A percentile compares a stretch with the other conserved stretches of the same genome.
Conservation (phyloP, 352 stramenopile genomes). For the Pythium insidiosum region DNA sequence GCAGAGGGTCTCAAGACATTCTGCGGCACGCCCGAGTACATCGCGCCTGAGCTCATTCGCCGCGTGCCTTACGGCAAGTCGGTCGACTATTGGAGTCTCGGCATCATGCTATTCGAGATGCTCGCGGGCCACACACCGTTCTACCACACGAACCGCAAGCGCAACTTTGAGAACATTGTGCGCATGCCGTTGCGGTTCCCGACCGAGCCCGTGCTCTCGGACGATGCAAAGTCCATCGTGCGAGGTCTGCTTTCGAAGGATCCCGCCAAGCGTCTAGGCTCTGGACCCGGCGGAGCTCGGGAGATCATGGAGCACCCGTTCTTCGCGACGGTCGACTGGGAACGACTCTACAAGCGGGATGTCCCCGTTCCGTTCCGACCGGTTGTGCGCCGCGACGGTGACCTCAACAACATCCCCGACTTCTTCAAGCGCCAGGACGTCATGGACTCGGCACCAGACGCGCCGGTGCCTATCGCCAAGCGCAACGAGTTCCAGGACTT, state of each 20-base stretch:
- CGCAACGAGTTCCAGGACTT: slow-evolving; percentile 72
- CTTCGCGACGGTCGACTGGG: slow-evolving; percentile 70
- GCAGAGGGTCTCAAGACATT: slow-evolving; percentile 70
- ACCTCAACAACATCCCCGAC: slow-evolving; percentile 70
- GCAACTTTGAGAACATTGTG: slow-evolving; percentile 87
- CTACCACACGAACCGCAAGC: slow-evolving; percentile 67
- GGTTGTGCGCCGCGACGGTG: slow-evolving; percentile 57
- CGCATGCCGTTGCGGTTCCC: slow-evolving; percentile 66
- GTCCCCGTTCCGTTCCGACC: slow-evolving; percentile 56
- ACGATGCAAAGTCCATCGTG: slow-evolving; percentile 68
- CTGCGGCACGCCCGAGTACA: slow-evolving; percentile 82
- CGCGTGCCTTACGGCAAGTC: slow-evolving; percentile 63
- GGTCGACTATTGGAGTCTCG: slow-evolving; percentile 87
- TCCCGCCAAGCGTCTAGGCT: slow-evolving; percentile 66
- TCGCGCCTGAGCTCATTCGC: slow-evolving; percentile 73
- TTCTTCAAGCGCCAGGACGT: slow-evolving; percentile 81
- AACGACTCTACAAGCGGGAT: slow-evolving; percentile 71
- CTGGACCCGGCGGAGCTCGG: slow-evolving; percentile 45
- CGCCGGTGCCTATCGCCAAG: slow-evolving; percentile 46
- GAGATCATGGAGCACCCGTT: slow-evolving; percentile 86
- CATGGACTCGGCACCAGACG: slow-evolving; percentile 48
- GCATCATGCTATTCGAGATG: slow-evolving; percentile 84
- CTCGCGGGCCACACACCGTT: slow-evolving; percentile 73
- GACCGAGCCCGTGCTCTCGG: slow-evolving; percentile 54
- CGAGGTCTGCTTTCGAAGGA: slow-evolving; percentile 66